A percentile compares a stretch with the other conserved stretches of the same genome.
Conservation (phyloP, 2,329 filamentous ascomycete genomes). For the Aurifilum marmelostoma region DNA sequence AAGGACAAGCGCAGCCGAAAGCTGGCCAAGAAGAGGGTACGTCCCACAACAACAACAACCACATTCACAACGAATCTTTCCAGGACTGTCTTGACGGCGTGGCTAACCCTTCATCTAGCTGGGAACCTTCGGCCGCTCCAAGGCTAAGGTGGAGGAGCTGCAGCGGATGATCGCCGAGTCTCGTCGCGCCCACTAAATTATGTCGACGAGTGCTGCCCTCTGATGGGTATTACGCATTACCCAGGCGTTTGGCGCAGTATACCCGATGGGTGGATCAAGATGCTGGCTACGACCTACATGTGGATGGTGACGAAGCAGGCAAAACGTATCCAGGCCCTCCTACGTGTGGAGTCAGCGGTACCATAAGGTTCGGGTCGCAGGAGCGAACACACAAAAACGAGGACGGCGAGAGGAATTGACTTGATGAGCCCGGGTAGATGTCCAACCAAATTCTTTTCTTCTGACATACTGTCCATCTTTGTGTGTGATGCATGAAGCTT, state of each 20-base stretch:
- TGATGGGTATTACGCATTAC: constrained; percentile 13
- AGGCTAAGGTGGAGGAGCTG: constrained; percentile 99
- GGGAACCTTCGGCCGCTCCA: constrained; percentile 97
- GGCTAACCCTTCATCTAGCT: constrained; percentile 60
- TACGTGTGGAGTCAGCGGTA: not conserved
- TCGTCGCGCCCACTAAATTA: constrained; percentile 56
- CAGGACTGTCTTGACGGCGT: not conserved
- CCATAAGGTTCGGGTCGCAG: constrained; percentile 1
- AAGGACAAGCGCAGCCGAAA: constrained; percentile 99
- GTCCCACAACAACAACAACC: constrained; percentile 41
- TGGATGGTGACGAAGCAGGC: not conserved
- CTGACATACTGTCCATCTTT: not conserved
- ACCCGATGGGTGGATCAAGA: constrained; percentile 8
- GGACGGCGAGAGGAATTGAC: constrained; percentile 12
- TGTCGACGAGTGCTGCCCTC: constrained; percentile 12
- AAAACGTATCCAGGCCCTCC: constrained; percentile 4
- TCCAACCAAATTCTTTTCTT: constrained; percentile 3
- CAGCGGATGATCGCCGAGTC: constrained; percentile 97
- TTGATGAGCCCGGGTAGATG: constrained; percentile 15
- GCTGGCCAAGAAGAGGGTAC: constrained; percentile 98
- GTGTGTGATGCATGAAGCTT: not conserved
- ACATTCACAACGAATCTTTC: not conserved
- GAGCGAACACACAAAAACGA: constrained; percentile 1
- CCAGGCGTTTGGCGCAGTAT: constrained; percentile 12
- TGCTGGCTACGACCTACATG: constrained; percentile 14